Evolutionary conservation across 2,329 filamentous ascomycete genomes (phyloP).

Genomic region (Aspergillus fijiensis): DNA sequence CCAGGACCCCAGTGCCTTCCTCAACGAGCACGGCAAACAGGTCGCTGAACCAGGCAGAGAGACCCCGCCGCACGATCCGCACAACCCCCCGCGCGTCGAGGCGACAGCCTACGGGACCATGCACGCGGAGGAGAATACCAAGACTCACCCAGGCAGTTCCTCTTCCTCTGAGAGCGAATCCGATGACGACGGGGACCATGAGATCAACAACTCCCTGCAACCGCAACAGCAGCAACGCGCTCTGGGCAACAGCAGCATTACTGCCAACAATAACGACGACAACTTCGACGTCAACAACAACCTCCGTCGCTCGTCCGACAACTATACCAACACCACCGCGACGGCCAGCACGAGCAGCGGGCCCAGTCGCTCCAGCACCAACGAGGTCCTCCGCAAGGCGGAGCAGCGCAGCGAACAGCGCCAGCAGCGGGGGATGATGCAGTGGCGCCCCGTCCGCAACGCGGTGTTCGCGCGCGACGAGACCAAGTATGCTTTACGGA

Average conservation of each 20-base stretch:
- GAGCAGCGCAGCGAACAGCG: constrained; percentile 61
- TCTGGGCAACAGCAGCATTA: not conserved
- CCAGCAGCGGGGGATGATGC: constrained; percentile 87
- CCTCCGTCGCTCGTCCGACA: not conserved
- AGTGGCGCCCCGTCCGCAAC: constrained; percentile 90
- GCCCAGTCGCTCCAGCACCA: constrained; percentile 13
- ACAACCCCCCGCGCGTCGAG: constrained; percentile 38
- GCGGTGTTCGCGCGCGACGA: constrained; percentile 85
- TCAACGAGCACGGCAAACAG: constrained; percentile 55
- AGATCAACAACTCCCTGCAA: not conserved
- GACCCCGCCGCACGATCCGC: constrained; percentile 52
- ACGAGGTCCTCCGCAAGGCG: constrained; percentile 35
- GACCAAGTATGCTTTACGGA: constrained; percentile 72
- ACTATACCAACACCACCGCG: constrained; percentile 2
- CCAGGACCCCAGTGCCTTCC: constrained; percentile 65
- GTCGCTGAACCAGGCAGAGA: constrained; percentile 58
- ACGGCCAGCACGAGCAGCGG: not conserved
- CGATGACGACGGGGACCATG: constrained; percentile 20
- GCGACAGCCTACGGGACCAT: constrained; percentile 1
- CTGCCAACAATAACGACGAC: not conserved
- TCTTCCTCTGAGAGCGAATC: constrained; percentile 22
- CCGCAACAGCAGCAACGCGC: not conserved
- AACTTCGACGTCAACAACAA: not conserved
- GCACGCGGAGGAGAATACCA: constrained; percentile 32
- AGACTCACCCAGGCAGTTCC: constrained; percentile 5